phyloP scores from a whole-genome alignment of 805 yeast genomes.

The Candida odintsovae region DNA sequence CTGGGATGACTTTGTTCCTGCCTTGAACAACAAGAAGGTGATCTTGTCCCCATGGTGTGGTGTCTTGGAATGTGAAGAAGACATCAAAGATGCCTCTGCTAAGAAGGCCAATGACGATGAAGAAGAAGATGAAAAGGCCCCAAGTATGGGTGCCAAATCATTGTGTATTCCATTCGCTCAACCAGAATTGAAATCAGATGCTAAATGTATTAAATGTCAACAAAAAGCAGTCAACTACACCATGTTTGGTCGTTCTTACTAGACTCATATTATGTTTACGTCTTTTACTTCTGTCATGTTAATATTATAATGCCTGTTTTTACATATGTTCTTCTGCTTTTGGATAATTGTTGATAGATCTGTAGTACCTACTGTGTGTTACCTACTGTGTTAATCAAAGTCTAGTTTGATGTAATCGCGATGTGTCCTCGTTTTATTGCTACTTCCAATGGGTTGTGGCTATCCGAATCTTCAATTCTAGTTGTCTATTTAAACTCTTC shows the following conservation, averaged over 20 bases:
- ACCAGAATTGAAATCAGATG: conserved; percentile 72
- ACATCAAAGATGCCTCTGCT: conserved; percentile 84
- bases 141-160: conserved; percentile 99
- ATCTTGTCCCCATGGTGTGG: conserved; percentile 98
- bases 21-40: conserved; percentile 85
- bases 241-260: conserved; percentile 96
- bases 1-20: conserved; percentile 91
- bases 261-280: conserved; percentile 14
- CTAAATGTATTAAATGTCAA: conserved; percentile 85
- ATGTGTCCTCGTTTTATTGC: too few species aligned
- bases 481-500: conserved; percentile 36
- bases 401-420: too few species aligned
- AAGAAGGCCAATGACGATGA: conserved; percentile 77
- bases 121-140: conserved; percentile 92
- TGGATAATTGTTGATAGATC: background rate
- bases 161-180: conserved; percentile 95
- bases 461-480: too few species aligned
- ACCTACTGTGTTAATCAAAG: too few species aligned
- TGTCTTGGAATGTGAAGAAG: conserved; percentile 88
- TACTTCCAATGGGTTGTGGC: too few species aligned
- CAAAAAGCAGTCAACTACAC: conserved; percentile 74
- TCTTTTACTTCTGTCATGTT: background rate
- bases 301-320: conserved; percentile 2
- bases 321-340: background rate
- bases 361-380: too few species aligned